Base-by-base conservation (phyloP, 2,329 filamentous ascomycete genomes). In the Sporothrix mexicana region DNA sequence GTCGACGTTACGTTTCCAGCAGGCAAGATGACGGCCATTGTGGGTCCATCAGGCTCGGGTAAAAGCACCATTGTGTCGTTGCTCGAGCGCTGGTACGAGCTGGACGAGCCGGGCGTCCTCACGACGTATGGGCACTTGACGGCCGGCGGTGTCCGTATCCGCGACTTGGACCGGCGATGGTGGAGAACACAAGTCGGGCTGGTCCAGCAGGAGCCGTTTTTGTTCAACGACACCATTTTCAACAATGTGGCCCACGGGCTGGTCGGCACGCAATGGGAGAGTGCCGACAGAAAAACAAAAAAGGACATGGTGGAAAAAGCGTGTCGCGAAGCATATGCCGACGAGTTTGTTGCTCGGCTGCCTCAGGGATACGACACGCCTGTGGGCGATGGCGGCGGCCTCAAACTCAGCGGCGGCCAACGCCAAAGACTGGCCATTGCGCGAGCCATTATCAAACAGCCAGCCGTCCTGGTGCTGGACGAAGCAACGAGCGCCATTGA, bases 331-430 rank as follows among this genome's bases (percentile, higher is more conserved):
- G 88, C 91, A 0, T 92, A 90, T 80, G 91, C 91, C 0, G 88
- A 91, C 75, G 91, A 92, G 72, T 93, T 92, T 76, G 90, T 93
- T 72, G 84, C 85, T 47, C 86, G 86, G 12, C 82, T 93, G 4
- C 91, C 91, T 0, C 81, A 86, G 83, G 88, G 89, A 0, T 95
- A 95, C 78, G 86, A 91, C 1, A 94, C 93, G 0, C 81, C 87
- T 3, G 93, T 96, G 1, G 93, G 93, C 0, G 93, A 96, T 77
- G 87, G 88, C n/a, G 93, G 93, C 1, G 93, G 93, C 1, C 91
- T 92, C 57, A 93, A 93, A 77, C 83, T 97, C 0, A 94, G 91
- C 12, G 79, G 79, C 1, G 94, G 94, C 0, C 93, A 97, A 79
- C 88, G 93, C n/a, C 93, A 97, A 79, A 88, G 94, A 5, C 86